Base-by-base conservation (phyloP, 2,329 filamentous ascomycete species). In the Exophiala xenobiotica region DNA sequence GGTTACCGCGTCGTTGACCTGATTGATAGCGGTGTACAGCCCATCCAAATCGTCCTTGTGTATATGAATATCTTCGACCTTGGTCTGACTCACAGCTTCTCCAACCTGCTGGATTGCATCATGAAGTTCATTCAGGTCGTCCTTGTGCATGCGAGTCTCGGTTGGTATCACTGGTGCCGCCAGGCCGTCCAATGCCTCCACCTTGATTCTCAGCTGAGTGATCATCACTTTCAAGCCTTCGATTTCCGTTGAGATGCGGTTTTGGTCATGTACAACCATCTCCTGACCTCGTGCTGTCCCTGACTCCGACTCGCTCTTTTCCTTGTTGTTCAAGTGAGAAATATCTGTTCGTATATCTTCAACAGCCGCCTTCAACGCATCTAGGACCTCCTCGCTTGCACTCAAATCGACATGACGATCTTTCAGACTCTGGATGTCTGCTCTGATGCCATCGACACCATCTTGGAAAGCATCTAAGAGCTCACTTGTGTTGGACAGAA, bases 161-260 rank as follows among this genome's bases (percentile, higher is more conserved):
- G 74, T 67, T 1, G 66, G 59, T 6, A 70, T 45, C 4, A 70
- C 64, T 16, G 76, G 71, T 6, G 71, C 69, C 8, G 79, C 72
- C 60, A 78, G 70, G 4, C 75, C 70, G 56, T 88, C 86, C 63
- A 93, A 81, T 5, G 84, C 78, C 59, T 96, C 90, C 20, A 96
- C 81, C 73, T 96, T 96, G 68, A 84, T 83, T 26, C 88, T 82
- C 7, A 97, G 78, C 63, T 96, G 85, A 0, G 85, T 83, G 60
- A 97, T 86, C 52, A 96, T 77, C 24, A 85, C 74, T 67, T 96
- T 93, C 29, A 97, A 81, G 53, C 88, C 88, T 68, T 92, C 90
- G 58, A 96, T 85, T 58, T 95, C 89, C 43, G 86, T 81, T 12
- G 82, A 71, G 4, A 81, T 71, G 4, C 74, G 74, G 12, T 74